Conservation (phyloP, 208 protist genomes). For the Trypanosoma vivax region DNA sequence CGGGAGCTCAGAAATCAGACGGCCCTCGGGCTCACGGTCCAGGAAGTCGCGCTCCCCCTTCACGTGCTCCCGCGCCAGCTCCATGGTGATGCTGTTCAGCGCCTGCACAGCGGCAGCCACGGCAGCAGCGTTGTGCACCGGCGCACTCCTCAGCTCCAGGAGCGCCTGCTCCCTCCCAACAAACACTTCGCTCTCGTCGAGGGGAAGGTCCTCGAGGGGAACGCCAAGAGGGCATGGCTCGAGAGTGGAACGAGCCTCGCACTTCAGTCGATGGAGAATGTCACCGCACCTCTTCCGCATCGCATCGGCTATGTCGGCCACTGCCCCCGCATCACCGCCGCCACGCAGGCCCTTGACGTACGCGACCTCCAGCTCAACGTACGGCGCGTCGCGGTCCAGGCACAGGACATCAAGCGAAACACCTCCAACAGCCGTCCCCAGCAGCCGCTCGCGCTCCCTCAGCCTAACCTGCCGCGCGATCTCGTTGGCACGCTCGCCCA, state of each 20-base stretch:
- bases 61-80: conserved; percentile 51
- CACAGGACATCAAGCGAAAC: conserved; percentile 46
- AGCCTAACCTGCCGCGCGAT: conserved; percentile 48
- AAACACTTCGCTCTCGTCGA: conserved; percentile 56
- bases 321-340: conserved; percentile 37
- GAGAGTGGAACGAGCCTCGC: conserved; percentile 52
- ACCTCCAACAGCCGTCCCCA: conserved; percentile 35
- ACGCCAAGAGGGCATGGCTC: conserved; percentile 37
- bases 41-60: conserved; percentile 61
- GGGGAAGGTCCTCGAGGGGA: conserved; percentile 47
- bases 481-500: conserved; percentile 68
- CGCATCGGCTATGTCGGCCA: conserved; percentile 38
- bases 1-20: conserved; percentile 33
- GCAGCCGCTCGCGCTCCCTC: conserved; percentile 28
- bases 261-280: conserved; percentile 56
- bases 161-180: conserved; percentile 46
- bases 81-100: conserved; percentile 37
- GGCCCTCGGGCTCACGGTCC: conserved; percentile 58
- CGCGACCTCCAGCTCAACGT: conserved; percentile 58
- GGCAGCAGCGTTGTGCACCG: conserved; percentile 28
- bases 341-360: conserved; percentile 50
- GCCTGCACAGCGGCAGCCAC: conserved; percentile 31
- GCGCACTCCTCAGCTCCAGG: conserved; percentile 27
- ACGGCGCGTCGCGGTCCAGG: conserved; percentile 67
- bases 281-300: conserved; percentile 63